Conservation (phyloP, 139 green algal genomes). For the Coccomyxa sp. region DNA sequence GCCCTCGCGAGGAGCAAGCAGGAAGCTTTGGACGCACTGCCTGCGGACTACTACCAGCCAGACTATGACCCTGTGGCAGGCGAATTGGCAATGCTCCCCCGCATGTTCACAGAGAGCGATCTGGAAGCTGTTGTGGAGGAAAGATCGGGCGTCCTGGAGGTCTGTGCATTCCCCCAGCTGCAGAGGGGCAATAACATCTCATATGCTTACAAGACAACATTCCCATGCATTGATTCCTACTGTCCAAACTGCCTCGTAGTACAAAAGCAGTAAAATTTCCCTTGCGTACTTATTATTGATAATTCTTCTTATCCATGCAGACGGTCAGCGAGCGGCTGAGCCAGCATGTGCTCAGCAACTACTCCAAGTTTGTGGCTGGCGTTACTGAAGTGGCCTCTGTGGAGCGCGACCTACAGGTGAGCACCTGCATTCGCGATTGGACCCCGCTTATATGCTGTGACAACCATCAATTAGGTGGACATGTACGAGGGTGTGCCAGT, state of each 20-base stretch:
- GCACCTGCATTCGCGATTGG: not conserved
- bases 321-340: slow-evolving; percentile 42
- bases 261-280: no score
- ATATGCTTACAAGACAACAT: no score
- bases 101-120: slow-evolving; percentile 20
- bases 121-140: slow-evolving; percentile 42
- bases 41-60: slow-evolving; percentile 14
- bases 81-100: slow-evolving; percentile 34
- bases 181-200: no score
- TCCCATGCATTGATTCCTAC: no score
- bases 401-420: slow-evolving; percentile 29
- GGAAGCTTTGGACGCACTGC: slow-evolving; percentile 9
- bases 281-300: no score
- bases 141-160: slow-evolving; percentile 36
- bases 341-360: slow-evolving; percentile 41
- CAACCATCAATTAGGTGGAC: no score
- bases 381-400: slow-evolving; percentile 33
- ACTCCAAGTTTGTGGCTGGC: slow-evolving; percentile 34
- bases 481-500: no score
- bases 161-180: not conserved
- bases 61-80: slow-evolving; percentile 29
- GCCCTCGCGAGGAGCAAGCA: slow-evolving; percentile 6
- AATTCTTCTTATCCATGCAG: not conserved
- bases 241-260: no score
- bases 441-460: not conserved